Percentiles rank a stretch among this genome's conserved stretches.
phyloP scores from a whole-genome alignment of 1,284 basidiomycete genomes.

The Psilocybe mexicana region DNA sequence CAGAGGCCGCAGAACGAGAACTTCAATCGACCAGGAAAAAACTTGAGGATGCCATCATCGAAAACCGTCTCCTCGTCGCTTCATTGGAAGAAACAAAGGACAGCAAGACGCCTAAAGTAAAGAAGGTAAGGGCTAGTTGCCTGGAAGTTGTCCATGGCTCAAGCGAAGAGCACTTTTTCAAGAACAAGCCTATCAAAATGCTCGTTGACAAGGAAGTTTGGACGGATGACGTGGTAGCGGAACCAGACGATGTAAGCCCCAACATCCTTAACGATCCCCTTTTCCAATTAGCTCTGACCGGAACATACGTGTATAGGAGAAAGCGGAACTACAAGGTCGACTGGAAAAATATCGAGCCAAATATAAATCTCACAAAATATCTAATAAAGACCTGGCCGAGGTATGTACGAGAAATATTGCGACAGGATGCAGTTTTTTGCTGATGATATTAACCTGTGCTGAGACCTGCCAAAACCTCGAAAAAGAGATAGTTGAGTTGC shows the following conservation, averaged over 20 bases:
- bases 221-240: not conserved
- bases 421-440: not conserved
- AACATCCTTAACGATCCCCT: not conserved
- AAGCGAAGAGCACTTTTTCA: not conserved
- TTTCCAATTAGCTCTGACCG: not conserved
- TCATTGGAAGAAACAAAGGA: constrained; percentile 10
- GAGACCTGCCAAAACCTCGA: not conserved
- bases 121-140: not conserved
- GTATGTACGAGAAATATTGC: not conserved
- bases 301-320: not conserved
- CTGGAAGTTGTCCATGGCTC: too few species aligned
- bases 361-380: constrained; percentile 8
- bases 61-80: constrained; percentile 6
- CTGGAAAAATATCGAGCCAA: constrained; percentile 14
- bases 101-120: constrained; percentile 1
- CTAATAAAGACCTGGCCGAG: constrained; percentile 5
- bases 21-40: too few species aligned
- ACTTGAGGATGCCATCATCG: not conserved
- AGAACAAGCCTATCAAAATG: not conserved
- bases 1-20: constrained; percentile 12
- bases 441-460: not conserved
- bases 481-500: not conserved
- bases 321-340: constrained; percentile 2
- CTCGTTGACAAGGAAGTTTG: not conserved
- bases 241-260: too few species aligned